Base-by-base conservation (phyloP, 2,329 filamentous ascomycete species). In the Epicoccum nigrum region DNA sequence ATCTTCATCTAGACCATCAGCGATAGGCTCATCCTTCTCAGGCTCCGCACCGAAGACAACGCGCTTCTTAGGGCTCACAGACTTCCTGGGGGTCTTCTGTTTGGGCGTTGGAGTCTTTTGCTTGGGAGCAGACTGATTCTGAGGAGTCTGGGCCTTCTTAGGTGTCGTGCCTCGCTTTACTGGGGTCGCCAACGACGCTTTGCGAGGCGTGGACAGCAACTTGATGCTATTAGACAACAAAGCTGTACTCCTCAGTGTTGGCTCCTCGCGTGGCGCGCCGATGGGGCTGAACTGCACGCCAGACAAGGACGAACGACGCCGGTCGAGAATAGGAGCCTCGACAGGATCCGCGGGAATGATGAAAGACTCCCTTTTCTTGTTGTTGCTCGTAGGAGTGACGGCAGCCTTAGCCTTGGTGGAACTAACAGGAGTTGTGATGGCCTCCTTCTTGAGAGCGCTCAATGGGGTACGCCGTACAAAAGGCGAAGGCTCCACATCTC, bases 181-280 rank as follows among this genome's bases (percentile, higher is more conserved):
- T 2, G 78, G 78, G 12, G 77, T 79, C 8, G 70, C 55, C 15
- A 71, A 56, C 4, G 69, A 70, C 51, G 80, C 77, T 55, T 80
- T 81, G 35, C 78, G 67, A 4, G 78, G 78, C 0, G 78, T 81
- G 0, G 76, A 77, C 42, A 81, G 69, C 13, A 78, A 64, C 51
- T 75, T 79, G 60, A 80, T 78, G 30, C 71, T 77, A 51, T 78
- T 76, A 7, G 71, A 67, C 17, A 78, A 49, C 20, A 72, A 23
- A n/a, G 64, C 55, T 6, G 67, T 67, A 44, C 63, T 72, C 51
- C 69, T 70, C 17, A 72, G 49, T 3, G 58, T 51, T 11, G 65
- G 60, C 20, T 71, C 69, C 31, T 69, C 66, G 17, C 59, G 60
- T 11, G 58, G 54, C 8, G 57, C 56, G 15, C 61, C 62, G 37